A percentile compares a stretch with the other conserved stretches of the same genome.
Conservation (phyloP, 371 early-diverging fungal genomes). For the Lichtheimia ornata region DNA sequence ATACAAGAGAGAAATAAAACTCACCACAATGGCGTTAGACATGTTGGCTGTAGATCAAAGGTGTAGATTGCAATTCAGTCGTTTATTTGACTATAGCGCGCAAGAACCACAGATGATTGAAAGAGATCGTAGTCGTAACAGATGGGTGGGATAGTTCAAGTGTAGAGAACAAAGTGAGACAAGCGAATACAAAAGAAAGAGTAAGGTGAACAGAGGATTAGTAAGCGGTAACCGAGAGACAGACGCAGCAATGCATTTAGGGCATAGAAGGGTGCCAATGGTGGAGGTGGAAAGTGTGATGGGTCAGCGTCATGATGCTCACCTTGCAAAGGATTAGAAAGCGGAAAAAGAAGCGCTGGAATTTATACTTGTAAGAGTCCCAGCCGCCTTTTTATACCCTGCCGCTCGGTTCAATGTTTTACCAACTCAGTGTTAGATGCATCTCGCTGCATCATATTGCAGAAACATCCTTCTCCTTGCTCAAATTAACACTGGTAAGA, state of each 20-base stretch:
- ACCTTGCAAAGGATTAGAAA: conserved; percentile 15
- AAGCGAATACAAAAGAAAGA: conserved; percentile 3
- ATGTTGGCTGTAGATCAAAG: conserved; percentile 21
- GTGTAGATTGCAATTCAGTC: conserved; percentile 4
- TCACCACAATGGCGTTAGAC: conserved; percentile 54
- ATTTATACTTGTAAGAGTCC: not conserved
- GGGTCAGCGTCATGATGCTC: conserved; percentile 9
- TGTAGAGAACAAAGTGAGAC: too few species aligned
- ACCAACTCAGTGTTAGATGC: too few species aligned
- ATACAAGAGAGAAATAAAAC: conserved; percentile 9
- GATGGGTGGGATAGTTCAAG: too few species aligned
- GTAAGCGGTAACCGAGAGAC: not conserved
- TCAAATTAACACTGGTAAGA: too few species aligned
- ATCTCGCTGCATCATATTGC: too few species aligned
- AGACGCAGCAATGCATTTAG: not conserved
- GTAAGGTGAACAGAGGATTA: not conserved
- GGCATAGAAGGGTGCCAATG: not conserved
- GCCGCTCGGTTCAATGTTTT: too few species aligned
- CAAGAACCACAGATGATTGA: not conserved
- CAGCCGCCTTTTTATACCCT: too few species aligned
- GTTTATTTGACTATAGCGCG: conserved; percentile 1
- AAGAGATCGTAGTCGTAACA: not conserved
- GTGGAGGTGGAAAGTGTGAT: not conserved
- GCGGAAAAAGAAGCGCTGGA: conserved; percentile 13
- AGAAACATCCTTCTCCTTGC: too few species aligned